Evolutionary conservation across 805 yeast genomes (phyloP), one percentile per base, ranked within the genome.

Genomic region (Lipomyces sp.): DNA sequence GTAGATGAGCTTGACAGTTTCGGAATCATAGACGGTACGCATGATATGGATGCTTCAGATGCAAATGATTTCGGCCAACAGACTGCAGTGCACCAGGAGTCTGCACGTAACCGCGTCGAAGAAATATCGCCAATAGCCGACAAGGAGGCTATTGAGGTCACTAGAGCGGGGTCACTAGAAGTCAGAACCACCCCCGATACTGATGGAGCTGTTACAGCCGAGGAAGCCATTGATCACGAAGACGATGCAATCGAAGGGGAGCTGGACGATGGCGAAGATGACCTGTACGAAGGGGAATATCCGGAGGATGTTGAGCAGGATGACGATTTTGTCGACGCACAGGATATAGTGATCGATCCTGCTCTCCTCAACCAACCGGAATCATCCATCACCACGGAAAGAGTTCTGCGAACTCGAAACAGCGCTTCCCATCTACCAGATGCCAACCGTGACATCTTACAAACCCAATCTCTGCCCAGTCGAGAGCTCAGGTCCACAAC

Each of bases 241-340:
- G 45, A 51, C 11, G 33, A 32, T 30, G 42, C 15, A n/a, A 58
- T 11, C 5, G 57, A 53, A 3, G 55, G 11, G n/a, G 55, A 15
- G 24, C 29, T 33, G 13, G 61, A 33, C 4, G 55, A 35, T 54
- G 7, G 30, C 7, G 60, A 57, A 33, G 53, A 53, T 13, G 58
- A 24, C 13, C 48, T 13, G 4, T 54, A 53, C 15, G 57, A 24
- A 48, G 62, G 33, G 13, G 34, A 29, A 8, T 24, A 15, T 48
- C 18, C 54, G 7, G 60, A 39, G 32, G 48, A 42, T n/a, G 42
- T 34, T 7, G n/a, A 18, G 10, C 42, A 33, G 8, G 45, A 33
- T 24, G 48, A n/a, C 62, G 62, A 51, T 15, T 51, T 51, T 51
- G 54, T 51, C 8, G 54, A 51, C 35, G 54, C 54, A 32, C 34